phyloP scores from a whole-genome alignment of 768 basidiomycete species.

The Daedaleopsis sinensis region DNA sequence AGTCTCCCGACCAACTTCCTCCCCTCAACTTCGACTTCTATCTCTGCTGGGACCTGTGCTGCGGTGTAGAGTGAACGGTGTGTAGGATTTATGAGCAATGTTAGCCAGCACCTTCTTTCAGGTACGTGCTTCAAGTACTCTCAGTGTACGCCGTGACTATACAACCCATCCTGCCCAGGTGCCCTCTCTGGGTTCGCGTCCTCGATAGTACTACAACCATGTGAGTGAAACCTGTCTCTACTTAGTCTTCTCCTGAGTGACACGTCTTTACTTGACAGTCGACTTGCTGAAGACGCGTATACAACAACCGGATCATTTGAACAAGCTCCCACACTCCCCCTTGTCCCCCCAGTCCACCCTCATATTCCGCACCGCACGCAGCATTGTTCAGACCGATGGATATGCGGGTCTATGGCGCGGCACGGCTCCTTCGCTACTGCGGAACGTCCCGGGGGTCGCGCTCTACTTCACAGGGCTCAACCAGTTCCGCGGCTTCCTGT shows the following conservation, averaged over 20 bases:
- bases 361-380: slow-evolving; percentile 53
- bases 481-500: slow-evolving; percentile 77
- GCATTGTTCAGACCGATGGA: slow-evolving; percentile 68
- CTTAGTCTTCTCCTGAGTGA: not conserved
- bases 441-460: slow-evolving; percentile 93
- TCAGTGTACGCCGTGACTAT: not conserved
- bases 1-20: too few species aligned
- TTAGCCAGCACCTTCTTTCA: slow-evolving; percentile 66
- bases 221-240: slow-evolving; percentile 42
- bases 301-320: slow-evolving; percentile 68
- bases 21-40: too few species aligned
- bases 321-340: slow-evolving; percentile 14
- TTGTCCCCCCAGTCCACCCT: slow-evolving; percentile 23
- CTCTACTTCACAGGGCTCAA: slow-evolving; percentile 89
- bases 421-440: slow-evolving; percentile 74
- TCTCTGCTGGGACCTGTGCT: too few species aligned
- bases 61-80: not conserved
- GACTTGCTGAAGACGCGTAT: slow-evolving; percentile 92
- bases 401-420: slow-evolving; percentile 84
- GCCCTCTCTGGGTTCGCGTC: slow-evolving; percentile 80
- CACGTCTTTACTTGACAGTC: slow-evolving; percentile 46
- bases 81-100: slow-evolving; percentile 59
- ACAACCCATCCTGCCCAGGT: slow-evolving; percentile 44
- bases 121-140: slow-evolving; percentile 40
- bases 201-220: slow-evolving; percentile 74